These are phyloP conservation scores for Boletales sp. DNA, from an alignment of 768 basidiomycete genomes.

Conservation along the genomic window DNA sequence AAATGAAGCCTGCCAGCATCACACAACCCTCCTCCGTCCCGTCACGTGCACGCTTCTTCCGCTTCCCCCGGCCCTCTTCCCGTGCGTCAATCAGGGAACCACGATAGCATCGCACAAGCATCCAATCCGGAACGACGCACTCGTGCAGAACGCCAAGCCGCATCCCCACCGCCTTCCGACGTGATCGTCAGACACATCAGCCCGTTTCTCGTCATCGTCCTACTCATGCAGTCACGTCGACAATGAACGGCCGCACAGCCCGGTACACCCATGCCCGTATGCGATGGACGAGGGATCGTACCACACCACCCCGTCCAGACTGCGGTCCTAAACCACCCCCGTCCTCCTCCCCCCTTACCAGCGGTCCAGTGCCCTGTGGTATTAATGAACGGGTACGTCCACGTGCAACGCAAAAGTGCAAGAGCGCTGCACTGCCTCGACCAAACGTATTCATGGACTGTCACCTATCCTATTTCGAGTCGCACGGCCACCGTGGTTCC, in stretches of 20 bases:
- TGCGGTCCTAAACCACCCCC: slow-evolving; percentile 1
- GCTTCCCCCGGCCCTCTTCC: background rate
- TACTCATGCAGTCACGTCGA: too few relatives aligned
- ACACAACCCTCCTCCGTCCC: too few relatives aligned
- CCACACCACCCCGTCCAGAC: background rate
- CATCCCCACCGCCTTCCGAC: background rate
- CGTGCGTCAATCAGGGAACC: background rate
- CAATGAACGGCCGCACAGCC: too few relatives aligned
- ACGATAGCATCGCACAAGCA: background rate
- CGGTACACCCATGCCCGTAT: too few relatives aligned
- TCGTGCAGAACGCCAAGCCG: too few relatives aligned
- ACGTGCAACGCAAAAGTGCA: too few relatives aligned
- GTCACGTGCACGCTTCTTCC: background rate
- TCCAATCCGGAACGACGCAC: background rate
- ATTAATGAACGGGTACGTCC: background rate
- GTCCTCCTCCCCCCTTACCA: background rate
- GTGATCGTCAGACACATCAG: slow-evolving; percentile 2
- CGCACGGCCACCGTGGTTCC: background rate
- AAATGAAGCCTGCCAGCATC: too few relatives aligned
- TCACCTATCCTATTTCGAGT: too few relatives aligned
- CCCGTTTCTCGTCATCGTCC: too few relatives aligned
- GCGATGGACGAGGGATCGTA: too few relatives aligned
- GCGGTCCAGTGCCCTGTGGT: background rate
- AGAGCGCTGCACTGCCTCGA: too few relatives aligned
- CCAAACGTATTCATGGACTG: too few relatives aligned